phyloP scores from a whole-genome alignment of 2,329 filamentous ascomycete species.

The Fusarium anthophilum region DNA sequence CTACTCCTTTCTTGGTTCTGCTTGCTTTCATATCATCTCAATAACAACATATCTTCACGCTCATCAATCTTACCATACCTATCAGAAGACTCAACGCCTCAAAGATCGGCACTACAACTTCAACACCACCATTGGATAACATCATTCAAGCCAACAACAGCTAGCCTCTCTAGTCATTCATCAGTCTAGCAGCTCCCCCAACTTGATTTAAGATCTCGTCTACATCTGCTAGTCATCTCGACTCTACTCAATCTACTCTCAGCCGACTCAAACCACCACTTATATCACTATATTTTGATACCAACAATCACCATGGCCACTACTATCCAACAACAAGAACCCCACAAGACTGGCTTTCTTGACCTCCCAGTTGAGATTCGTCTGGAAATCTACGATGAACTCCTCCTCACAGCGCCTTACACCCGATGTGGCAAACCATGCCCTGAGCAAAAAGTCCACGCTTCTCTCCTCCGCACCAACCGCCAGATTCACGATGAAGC shows the following conservation, averaged over 20 bases:
- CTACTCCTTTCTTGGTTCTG: slow-evolving; percentile 3
- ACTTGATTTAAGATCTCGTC: slow-evolving; percentile 20
- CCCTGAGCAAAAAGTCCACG: slow-evolving; percentile 43
- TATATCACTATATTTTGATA: background rate
- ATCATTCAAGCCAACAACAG: slow-evolving; percentile 8
- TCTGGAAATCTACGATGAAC: slow-evolving; percentile 56
- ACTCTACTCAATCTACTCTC: background rate
- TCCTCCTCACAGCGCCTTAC: slow-evolving; percentile 51
- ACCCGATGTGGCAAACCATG: slow-evolving; percentile 33
- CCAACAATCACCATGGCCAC: slow-evolving; percentile 34
- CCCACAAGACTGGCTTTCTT: slow-evolving; percentile 46
- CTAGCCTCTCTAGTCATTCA: slow-evolving; percentile 1
- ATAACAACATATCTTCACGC: background rate
- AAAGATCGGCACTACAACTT: slow-evolving; percentile 29
- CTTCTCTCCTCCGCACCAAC: slow-evolving; percentile 53
- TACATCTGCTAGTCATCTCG: slow-evolving; percentile 1
- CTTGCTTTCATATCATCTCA: slow-evolving; percentile 8
- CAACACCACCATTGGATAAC: slow-evolving; percentile 19
- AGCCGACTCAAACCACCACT: background rate
- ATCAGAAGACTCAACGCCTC: slow-evolving; percentile 8
- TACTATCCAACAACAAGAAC: slow-evolving; percentile 26
- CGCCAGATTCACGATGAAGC: slow-evolving; percentile 55
- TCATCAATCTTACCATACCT: slow-evolving; percentile 9
- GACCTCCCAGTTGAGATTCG: slow-evolving; percentile 57
- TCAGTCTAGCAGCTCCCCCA: slow-evolving; percentile 15